A percentile compares a stretch with the other conserved stretches of the same genome.
These are phyloP conservation scores for Gentiana dahurica DNA, from an alignment of 257 asterid genomes.

Conservation along the genomic window DNA sequence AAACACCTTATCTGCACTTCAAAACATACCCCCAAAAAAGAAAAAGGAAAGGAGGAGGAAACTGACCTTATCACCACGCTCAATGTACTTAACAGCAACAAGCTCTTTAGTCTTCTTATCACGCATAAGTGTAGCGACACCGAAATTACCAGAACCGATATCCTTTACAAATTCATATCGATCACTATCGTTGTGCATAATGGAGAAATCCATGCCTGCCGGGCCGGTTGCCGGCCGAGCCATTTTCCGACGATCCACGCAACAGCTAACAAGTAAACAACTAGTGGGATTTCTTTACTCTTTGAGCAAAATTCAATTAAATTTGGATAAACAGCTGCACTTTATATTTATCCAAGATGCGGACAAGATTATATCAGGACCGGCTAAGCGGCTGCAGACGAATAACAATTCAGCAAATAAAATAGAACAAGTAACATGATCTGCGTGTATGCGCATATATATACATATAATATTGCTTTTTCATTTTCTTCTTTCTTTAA, in stretches of 20 bases:
- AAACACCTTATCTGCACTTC: background rate
- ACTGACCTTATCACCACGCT: constrained; percentile 78
- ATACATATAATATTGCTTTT: no score
- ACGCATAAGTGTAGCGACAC: constrained; percentile 71
- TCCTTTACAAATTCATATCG: constrained; percentile 71
- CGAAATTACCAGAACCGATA: constrained; percentile 77
- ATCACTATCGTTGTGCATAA: constrained; percentile 79
- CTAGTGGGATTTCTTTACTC: no score
- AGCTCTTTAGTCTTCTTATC: constrained; percentile 72
- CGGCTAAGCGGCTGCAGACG: no score
- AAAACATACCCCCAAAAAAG: background rate
- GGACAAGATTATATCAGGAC: no score
- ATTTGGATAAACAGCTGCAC: no score
- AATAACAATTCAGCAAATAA: no score
- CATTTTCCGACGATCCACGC: constrained; percentile 20
- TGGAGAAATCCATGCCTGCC: constrained; percentile 76
- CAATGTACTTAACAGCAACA: constrained; percentile 77
- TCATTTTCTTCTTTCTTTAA: no score
- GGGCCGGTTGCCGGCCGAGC: constrained; percentile 47
- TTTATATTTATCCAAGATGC: no score
- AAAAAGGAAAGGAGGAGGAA: background rate
- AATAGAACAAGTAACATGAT: no score
- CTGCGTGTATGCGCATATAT: no score
- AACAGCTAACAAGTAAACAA: no score
- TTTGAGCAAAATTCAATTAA: no score